These are phyloP conservation scores for Coriolopsis trogii DNA, from an alignment of 1,284 basidiomycete species.

Conservation along the genomic window DNA sequence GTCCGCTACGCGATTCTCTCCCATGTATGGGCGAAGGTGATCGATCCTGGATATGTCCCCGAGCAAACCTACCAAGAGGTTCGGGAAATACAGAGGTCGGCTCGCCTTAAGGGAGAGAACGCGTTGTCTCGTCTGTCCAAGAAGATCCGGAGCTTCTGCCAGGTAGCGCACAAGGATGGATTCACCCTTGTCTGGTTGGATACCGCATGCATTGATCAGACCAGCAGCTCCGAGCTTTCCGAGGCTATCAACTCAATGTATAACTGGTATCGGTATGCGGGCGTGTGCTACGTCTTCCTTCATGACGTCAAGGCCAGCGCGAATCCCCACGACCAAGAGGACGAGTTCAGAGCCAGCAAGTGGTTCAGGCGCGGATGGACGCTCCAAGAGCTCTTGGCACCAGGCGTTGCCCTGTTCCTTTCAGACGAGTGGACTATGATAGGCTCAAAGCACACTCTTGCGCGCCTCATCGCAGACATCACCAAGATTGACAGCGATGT, in stretches of 20 bases:
- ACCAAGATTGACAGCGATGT: neutral
- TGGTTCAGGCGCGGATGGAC: slow-evolving; percentile 4
- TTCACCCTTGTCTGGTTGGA: slow-evolving; percentile 6
- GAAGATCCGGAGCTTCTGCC: slow-evolving; percentile 5
- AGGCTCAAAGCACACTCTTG: neutral
- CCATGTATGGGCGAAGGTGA: neutral
- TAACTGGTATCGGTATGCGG: slow-evolving; percentile 2
- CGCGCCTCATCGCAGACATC: neutral
- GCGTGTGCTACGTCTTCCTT: slow-evolving; percentile 3
- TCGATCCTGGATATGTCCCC: neutral
- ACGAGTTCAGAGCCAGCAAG: neutral
- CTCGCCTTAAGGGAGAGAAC: neutral
- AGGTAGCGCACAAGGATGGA: slow-evolving; percentile 1
- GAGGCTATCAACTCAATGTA: slow-evolving; percentile 10
- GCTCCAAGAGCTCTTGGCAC: slow-evolving; percentile 6
- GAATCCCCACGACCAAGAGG: neutral
- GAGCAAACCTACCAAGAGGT: slow-evolving; percentile 1
- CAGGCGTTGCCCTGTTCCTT: slow-evolving; percentile 1
- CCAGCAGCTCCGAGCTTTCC: slow-evolving; percentile 11
- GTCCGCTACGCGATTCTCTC: slow-evolving; percentile 11
- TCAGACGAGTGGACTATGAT: neutral
- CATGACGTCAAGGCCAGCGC: slow-evolving; percentile 7
- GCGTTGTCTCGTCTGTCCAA: neutral
- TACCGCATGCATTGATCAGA: slow-evolving; percentile 5
- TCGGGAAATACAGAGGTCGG: neutral